Conservation (phyloP, 2,329 filamentous ascomycete species). For the Alternaria tenuissima region DNA sequence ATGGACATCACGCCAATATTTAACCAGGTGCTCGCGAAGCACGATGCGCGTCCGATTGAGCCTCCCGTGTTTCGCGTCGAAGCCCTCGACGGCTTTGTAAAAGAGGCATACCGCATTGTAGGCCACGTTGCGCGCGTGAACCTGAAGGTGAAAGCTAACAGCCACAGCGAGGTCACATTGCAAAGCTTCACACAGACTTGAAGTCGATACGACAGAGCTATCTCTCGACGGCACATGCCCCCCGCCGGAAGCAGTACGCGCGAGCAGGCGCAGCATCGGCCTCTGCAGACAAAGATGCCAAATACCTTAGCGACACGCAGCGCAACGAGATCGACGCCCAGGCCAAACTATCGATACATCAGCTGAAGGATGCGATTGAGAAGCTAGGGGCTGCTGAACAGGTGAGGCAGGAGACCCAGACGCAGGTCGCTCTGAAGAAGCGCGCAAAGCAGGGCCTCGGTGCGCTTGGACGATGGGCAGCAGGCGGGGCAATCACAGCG, state of each 20-base stretch:
- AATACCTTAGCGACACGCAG: conserved; percentile 78
- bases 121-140: conserved; percentile 44
- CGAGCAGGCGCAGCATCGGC: conserved; percentile 39
- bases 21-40: conserved; percentile 71
- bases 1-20: conserved; percentile 73
- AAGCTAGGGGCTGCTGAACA: conserved; percentile 83
- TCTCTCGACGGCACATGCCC: conserved; percentile 78
- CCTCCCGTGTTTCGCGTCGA: conserved; percentile 51
- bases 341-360: conserved; percentile 83
- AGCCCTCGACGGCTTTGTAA: conserved; percentile 82
- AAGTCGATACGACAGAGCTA: conserved; percentile 87
- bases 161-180: conserved; percentile 80
- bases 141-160: conserved; percentile 34
- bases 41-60: conserved; percentile 62
- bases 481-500: conserved; percentile 58
- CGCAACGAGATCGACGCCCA: conserved; percentile 87
- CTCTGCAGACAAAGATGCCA: conserved; percentile 55
- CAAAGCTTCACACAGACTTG: conserved; percentile 80
- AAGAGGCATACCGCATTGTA: conserved; percentile 94
- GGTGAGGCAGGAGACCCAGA: conserved; percentile 78
- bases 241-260: conserved; percentile 60
- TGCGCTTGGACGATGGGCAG: conserved; percentile 73
- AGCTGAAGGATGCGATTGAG: conserved; percentile 82
- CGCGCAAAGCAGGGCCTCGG: conserved; percentile 69
- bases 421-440: conserved; percentile 75